These are phyloP conservation scores for Amanita pallidorosea DNA, from an alignment of 768 basidiomycete species.

Conservation along the genomic window DNA sequence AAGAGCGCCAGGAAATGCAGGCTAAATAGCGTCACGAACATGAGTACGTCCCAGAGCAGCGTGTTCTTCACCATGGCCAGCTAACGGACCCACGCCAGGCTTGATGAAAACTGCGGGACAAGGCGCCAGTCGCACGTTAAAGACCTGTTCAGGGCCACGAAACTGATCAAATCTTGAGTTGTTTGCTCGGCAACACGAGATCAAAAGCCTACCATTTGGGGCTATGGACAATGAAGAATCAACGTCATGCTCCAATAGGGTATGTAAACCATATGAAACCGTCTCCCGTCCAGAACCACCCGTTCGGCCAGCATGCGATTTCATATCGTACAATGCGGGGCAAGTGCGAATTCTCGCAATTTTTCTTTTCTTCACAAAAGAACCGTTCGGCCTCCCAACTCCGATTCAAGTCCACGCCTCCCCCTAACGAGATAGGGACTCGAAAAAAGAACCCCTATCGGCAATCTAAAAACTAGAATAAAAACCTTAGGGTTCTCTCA, in stretches of 20 bases:
- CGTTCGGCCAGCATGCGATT: not conserved
- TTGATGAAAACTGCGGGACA: constrained; percentile 1
- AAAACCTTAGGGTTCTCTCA: not conserved
- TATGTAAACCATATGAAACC: not conserved
- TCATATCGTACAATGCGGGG: not conserved
- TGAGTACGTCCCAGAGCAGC: not conserved
- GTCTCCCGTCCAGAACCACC: constrained; percentile 1
- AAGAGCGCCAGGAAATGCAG: constrained; percentile 7
- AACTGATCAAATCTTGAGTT: constrained; percentile 5
- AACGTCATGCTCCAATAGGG: constrained; percentile 2
- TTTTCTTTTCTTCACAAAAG: not conserved
- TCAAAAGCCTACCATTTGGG: constrained; percentile 5
- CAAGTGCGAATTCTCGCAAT: not conserved
- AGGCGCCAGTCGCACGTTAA: constrained; percentile 5
- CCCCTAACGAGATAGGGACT: constrained; percentile 1
- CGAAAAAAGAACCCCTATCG: constrained; percentile 5
- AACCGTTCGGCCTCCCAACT: not conserved
- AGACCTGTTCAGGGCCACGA: constrained; percentile 6
- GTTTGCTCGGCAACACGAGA: constrained; percentile 3
- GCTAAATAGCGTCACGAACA: not conserved
- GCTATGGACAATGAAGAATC: not conserved
- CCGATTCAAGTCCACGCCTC: not conserved
- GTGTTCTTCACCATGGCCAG: not conserved
- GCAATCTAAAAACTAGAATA: constrained; percentile 4
- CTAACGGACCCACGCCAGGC: not conserved